Evolutionary conservation across 257 asterid species (phyloP), one percentile per base, ranked within the genome.

Genomic region (Striga asiatica): DNA sequence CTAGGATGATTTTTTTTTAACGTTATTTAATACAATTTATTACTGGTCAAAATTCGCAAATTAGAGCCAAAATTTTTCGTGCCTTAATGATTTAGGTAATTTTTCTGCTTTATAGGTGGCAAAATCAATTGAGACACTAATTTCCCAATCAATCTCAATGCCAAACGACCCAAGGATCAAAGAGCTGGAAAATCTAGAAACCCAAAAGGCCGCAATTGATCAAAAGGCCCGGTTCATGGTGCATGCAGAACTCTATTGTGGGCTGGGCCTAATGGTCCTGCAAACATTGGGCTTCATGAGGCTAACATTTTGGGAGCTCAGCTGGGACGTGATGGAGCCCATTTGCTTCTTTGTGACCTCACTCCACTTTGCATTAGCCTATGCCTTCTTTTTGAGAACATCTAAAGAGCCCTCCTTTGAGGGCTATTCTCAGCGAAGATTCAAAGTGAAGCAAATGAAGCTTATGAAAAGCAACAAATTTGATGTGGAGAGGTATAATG

Each of bases 321-420:
- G 70, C 25, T 87, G 98, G 37, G 98, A 91, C 39, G 95, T 91
- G 10, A 87, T 91, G 98, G 98, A 91, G 75, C 98, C 98, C 71
- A 91, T 91, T 69, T 91, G 98, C 62, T 91, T 91, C 62, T 91
- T 91, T 28, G 80, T 73, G 12, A 78, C 98, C 0, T 80, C 98
- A 2, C 8, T 84, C 18, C 95, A 91, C 66, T 84, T 82, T 47
- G 83, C 74, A 0, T 62, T 88, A 4, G 96, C 94, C 12, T 91
- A 83, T 61, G 74, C 56, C 6, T 83, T 81, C 69, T 84, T 78
- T 64, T 45, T 84, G 27, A 76, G 62, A 62, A 83, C 94, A 1
- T 68, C 93, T 0, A 78, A 49, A 45, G 95, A 85, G 67, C 95
- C 95, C 1, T 70, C 94, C 1, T 85, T 85, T 28, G 74, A 78